Evolutionary conservation across 2,329 filamentous ascomycete species (phyloP).

Genomic region (Xylaria sp.): DNA sequence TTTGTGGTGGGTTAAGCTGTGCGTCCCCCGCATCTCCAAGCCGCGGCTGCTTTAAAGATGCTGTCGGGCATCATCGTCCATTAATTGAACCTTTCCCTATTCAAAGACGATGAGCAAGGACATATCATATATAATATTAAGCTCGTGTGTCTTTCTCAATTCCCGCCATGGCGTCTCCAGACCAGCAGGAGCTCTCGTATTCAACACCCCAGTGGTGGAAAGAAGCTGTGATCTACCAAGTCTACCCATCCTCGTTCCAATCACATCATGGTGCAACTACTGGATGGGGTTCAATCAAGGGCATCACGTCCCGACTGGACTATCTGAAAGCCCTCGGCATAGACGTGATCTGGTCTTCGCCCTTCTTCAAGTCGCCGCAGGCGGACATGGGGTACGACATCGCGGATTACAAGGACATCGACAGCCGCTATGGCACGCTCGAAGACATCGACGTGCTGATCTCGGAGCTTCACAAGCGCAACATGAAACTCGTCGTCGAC

Average conservation of each 20-base stretch:
- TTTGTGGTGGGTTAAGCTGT: background rate
- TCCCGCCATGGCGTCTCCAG: background rate
- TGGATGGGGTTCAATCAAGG: slow-evolving; percentile 70
- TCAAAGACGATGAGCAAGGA: background rate
- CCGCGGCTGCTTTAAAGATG: background rate
- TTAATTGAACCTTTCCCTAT: background rate
- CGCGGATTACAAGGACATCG: slow-evolving; percentile 72
- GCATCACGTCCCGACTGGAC: slow-evolving; percentile 70
- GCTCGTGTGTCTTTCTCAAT: background rate
- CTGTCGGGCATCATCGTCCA: background rate
- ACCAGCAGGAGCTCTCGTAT: background rate
- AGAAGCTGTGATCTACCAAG: slow-evolving; percentile 66
- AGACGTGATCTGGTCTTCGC: slow-evolving; percentile 74
- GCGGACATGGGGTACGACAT: slow-evolving; percentile 78
- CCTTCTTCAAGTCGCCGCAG: slow-evolving; percentile 72
- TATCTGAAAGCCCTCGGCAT: slow-evolving; percentile 70
- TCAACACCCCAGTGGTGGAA: slow-evolving; percentile 62
- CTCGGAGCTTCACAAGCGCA: slow-evolving; percentile 66
- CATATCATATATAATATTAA: background rate
- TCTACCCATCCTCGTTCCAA: slow-evolving; percentile 68
- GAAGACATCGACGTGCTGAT: slow-evolving; percentile 72
- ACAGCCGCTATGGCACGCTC: slow-evolving; percentile 73
- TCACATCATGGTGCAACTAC: slow-evolving; percentile 57
- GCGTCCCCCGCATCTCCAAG: background rate
- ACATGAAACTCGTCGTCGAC: slow-evolving; percentile 78